Evolutionary conservation across 805 yeast genomes (phyloP), one percentile per base, ranked within the genome.

Genomic region (Candida maris): DNA sequence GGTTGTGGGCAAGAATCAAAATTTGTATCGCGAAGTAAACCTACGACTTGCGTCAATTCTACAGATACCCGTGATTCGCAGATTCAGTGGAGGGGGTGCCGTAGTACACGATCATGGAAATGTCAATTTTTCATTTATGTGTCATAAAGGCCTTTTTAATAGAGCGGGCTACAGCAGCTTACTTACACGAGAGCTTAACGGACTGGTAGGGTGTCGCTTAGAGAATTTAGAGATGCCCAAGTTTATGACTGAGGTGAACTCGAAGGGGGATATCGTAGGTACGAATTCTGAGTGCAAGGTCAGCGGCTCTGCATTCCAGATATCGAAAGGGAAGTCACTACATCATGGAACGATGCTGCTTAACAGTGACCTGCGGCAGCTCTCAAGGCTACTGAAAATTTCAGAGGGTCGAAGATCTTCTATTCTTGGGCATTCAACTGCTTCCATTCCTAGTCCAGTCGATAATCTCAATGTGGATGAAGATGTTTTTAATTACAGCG

Each of bases 301-400:
- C 4, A 83, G 95, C 49, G 99, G 99, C 0, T 85, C 95, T 6
- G 97, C 98, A 0, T 93, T 76, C 60, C 89, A 89, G 56, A 68
- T 93, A 21, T 80, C 95, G 4, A 71, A 73, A 32, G 89, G 93
- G 0, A 77, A 78, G 48, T 79, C 95, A 5, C 81, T 89, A 47
- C 98, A 93, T 56, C 99, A 93, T 63, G 98, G 97, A 0, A 93
- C 99, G 0, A 85, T 93, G 96, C 67, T 93, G 6, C 64, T 93
- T 17, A 64, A 74, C 37, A 79, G 94, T 27, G 67, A 79, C 25
- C 61, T 93, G 18, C 68, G 67, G n/a, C 60, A 69, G 1, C 65
- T 93, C 39, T 66, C 79, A 1, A 66, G 74, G n/a, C 56, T 86
- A 10, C 65, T 93, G 40, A 70, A 71, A 27, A 9, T 61, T 4